Conservation (phyloP, 495 filamentous ascomycete genomes). For the Massariosphaeria phaeospora region DNA sequence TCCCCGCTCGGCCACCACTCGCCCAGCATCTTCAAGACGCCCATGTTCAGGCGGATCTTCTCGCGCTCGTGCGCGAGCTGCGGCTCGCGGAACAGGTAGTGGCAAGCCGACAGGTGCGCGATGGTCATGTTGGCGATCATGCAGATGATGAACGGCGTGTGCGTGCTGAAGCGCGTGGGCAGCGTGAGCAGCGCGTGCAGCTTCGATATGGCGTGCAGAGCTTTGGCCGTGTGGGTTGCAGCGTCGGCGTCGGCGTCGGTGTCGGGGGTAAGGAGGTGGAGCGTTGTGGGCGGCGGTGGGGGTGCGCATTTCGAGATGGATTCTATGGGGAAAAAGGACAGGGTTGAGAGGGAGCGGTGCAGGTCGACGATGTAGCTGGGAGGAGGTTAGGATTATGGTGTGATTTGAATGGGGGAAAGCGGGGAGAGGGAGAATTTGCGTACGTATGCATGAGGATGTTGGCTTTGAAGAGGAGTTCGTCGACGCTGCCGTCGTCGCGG, state of each 20-base stretch:
- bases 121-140: constrained; percentile 29
- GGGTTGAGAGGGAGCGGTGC: constrained; percentile 23
- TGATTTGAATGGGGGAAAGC: background rate
- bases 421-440: background rate
- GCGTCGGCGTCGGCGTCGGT: constrained; percentile 20
- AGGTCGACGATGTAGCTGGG: constrained; percentile 25
- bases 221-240: constrained; percentile 24
- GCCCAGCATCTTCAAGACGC: constrained; percentile 23
- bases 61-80: constrained; percentile 19
- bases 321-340: constrained; percentile 21
- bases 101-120: constrained; percentile 29
- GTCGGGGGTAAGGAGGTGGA: too few relatives aligned
- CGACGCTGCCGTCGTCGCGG: constrained; percentile 20
- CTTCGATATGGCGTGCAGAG: constrained; percentile 17
- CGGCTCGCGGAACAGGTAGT: constrained; percentile 21
- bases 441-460: constrained; percentile 25
- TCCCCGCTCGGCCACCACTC: constrained; percentile 18
- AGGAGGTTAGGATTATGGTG: background rate
- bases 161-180: constrained; percentile 10
- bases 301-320: constrained; percentile 25
- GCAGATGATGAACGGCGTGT: constrained; percentile 32
- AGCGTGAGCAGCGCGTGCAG: constrained; percentile 28
- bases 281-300: constrained; percentile 22
- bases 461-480: constrained; percentile 28
- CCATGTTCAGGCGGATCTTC: constrained; percentile 27